Conservation (phyloP, 352 stramenopile genomes). For the Phytophthora aleatoria region DNA sequence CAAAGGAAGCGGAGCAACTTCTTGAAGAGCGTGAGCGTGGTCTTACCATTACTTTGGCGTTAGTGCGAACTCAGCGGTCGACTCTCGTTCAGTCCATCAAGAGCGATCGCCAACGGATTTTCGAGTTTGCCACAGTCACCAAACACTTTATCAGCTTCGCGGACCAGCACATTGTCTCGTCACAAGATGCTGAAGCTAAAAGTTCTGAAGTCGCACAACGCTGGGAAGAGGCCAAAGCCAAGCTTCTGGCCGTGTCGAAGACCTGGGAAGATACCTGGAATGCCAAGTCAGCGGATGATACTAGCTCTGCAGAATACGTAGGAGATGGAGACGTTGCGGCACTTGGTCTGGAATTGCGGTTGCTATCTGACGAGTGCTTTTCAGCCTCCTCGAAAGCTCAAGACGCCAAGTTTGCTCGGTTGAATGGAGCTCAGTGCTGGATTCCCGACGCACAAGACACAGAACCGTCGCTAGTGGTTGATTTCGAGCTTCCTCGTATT, state of each 20-base stretch:
- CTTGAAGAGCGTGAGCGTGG: slow-evolving; percentile 84
- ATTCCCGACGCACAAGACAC: slow-evolving; percentile 55
- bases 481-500: slow-evolving; percentile 73
- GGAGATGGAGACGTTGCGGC: slow-evolving; percentile 51
- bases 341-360: slow-evolving; percentile 64
- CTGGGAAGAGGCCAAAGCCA: slow-evolving; percentile 47
- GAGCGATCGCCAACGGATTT: slow-evolving; percentile 68
- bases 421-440: slow-evolving; percentile 71
- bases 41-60: slow-evolving; percentile 66
- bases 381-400: slow-evolving; percentile 55
- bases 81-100: slow-evolving; percentile 60
- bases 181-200: slow-evolving; percentile 16
- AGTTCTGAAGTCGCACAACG: slow-evolving; percentile 14
- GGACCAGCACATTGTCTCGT: slow-evolving; percentile 35
- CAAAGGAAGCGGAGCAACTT: slow-evolving; percentile 66
- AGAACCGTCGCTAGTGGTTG: slow-evolving; percentile 62
- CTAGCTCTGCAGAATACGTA: slow-evolving; percentile 35
- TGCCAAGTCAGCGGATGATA: slow-evolving; percentile 5
- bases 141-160: slow-evolving; percentile 62
- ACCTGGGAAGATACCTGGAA: slow-evolving; percentile 47
- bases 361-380: slow-evolving; percentile 64
- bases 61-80: slow-evolving; percentile 66
- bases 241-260: slow-evolving; percentile 32
- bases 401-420: slow-evolving; percentile 62
- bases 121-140: slow-evolving; percentile 55